Evolutionary conservation across 495 filamentous ascomycete species (phyloP).

Genomic region (Lineolata rhizophorae): DNA sequence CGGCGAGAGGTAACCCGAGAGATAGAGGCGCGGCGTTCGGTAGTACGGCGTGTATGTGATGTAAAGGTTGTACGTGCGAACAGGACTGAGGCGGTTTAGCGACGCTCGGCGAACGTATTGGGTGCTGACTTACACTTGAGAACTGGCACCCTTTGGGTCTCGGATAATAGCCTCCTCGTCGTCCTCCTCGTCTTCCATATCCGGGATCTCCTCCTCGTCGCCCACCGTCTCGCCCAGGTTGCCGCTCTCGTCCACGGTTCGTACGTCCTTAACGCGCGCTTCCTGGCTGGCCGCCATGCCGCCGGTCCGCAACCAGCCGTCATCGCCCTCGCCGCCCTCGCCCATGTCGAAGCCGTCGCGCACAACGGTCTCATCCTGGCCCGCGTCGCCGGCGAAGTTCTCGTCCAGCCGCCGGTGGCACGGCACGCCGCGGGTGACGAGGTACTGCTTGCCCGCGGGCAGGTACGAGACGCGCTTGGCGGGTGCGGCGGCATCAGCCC

Average conservation of each 20-base stretch:
- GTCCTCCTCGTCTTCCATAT: conserved; percentile 96
- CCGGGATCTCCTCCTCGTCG: conserved; percentile 67
- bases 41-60: conserved; percentile 95
- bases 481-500: conserved; percentile 64
- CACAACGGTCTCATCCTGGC: conserved; percentile 63
- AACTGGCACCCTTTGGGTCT: conserved; percentile 36
- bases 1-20: conserved; percentile 70
- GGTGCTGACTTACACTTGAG: too few relatives aligned
- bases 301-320: conserved; percentile 83
- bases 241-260: conserved; percentile 64
- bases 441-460: conserved; percentile 78
- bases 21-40: conserved; percentile 84
- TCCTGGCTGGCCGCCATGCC: conserved; percentile 49
- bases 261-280: conserved; percentile 52
- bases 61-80: conserved; percentile 90
- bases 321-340: conserved; percentile 35
- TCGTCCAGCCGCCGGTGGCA: conserved; percentile 82
- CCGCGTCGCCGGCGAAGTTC: conserved; percentile 74
- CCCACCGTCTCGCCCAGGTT: conserved; percentile 52
- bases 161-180: conserved; percentile 94
- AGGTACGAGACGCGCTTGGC: conserved; percentile 62
- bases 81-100: conserved; percentile 31
- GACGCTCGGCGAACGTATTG: too few relatives aligned
- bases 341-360: conserved; percentile 47
- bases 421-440: conserved; percentile 84